A percentile compares a stretch with the other conserved stretches of the same genome.
These are phyloP conservation scores for Xylariaceae sp. DNA, from an alignment of 2,329 filamentous ascomycete genomes.

Conservation along the genomic window DNA sequence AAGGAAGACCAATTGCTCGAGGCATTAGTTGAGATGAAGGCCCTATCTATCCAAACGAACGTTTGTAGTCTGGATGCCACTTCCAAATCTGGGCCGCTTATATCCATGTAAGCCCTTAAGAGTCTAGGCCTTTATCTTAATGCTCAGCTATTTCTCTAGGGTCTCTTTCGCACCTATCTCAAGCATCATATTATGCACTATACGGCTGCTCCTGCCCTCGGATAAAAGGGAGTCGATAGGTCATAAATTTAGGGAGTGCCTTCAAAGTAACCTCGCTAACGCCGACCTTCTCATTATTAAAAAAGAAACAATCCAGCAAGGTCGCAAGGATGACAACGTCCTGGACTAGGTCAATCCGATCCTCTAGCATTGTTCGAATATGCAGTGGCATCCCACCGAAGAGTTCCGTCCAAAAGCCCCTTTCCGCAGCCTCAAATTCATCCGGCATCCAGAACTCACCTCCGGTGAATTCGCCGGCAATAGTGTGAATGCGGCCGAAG, in stretches of 20 bases:
- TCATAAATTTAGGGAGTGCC: slow-evolving; percentile 40
- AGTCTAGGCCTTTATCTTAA: no score
- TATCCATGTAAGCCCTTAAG: no score
- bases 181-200: no score
- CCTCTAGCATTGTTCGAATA: slow-evolving; percentile 40
- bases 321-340: slow-evolving; percentile 41
- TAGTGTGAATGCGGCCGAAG: slow-evolving; percentile 27
- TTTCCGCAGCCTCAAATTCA: slow-evolving; percentile 38
- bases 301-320: slow-evolving; percentile 37
- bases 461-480: slow-evolving; percentile 34
- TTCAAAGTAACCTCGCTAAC: slow-evolving; percentile 32
- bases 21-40: no score
- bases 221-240: slow-evolving; percentile 35
- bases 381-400: slow-evolving; percentile 36
- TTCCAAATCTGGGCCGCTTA: no score
- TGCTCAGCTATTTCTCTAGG: no score
- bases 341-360: slow-evolving; percentile 42
- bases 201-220: slow-evolving; percentile 4
- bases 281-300: slow-evolving; percentile 37
- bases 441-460: slow-evolving; percentile 39
- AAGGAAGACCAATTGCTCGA: no score
- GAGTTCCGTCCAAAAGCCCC: slow-evolving; percentile 37
- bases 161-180: no score
- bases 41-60: no score
- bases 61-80: no score